These are phyloP conservation scores for Mycosphaerella arachidis DNA, from an alignment of 2,329 filamentous ascomycete species.

Conservation along the genomic window DNA sequence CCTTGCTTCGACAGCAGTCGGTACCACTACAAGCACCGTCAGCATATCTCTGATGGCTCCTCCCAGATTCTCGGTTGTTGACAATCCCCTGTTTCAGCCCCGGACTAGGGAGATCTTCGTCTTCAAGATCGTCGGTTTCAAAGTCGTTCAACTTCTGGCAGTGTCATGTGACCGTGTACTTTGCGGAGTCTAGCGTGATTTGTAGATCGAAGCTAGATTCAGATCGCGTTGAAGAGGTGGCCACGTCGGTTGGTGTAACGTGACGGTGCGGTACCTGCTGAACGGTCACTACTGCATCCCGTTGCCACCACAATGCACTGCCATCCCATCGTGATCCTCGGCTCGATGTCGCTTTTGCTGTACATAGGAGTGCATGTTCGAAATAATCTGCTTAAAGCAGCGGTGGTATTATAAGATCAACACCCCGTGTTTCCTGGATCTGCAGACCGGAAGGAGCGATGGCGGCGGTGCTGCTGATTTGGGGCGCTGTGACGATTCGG, in stretches of 20 bases:
- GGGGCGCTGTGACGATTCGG: conserved; percentile 20
- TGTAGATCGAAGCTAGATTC: not conserved
- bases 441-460: conserved; percentile 11
- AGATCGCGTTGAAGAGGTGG: not conserved
- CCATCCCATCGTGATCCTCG: not conserved
- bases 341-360: not conserved
- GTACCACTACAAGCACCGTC: not conserved
- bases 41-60: not conserved
- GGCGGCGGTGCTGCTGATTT: conserved; percentile 27
- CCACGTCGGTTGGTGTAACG: not conserved
- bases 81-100: not conserved
- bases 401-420: not conserved
- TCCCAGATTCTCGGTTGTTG: not conserved
- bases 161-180: not conserved
- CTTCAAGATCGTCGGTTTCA: not conserved
- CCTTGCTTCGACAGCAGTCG: not conserved
- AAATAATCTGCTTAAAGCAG: not conserved
- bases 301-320: not conserved
- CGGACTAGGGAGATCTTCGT: not conserved
- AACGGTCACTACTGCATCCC: not conserved
- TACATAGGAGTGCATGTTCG: not conserved
- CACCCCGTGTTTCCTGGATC: not conserved
- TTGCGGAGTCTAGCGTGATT: not conserved
- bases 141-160: not conserved
- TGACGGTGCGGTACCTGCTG: not conserved